phyloP scores from a whole-genome alignment of 2,329 filamentous ascomycete genomes.

The Arthrobotrys megalospora region DNA sequence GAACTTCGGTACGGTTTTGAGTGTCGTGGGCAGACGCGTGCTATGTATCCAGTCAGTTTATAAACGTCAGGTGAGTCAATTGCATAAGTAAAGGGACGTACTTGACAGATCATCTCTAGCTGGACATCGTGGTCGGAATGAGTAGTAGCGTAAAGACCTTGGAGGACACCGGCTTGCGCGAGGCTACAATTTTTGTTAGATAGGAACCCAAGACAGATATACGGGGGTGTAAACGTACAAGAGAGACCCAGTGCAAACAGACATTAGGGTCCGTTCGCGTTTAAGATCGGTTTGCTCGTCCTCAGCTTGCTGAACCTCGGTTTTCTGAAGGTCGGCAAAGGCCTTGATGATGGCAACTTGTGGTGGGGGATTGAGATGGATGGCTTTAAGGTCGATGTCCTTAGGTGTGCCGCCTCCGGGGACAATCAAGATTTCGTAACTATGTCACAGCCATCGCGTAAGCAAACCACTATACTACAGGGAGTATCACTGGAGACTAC shows the following conservation, averaged over 20 bases:
- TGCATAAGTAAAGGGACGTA: slow-evolving; percentile 67
- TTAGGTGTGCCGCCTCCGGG: slow-evolving; percentile 82
- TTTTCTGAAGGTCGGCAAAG: slow-evolving; percentile 76
- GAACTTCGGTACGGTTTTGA: slow-evolving; percentile 80
- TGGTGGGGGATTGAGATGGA: slow-evolving; percentile 65
- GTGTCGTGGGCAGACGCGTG: slow-evolving; percentile 41
- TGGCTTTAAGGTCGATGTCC: slow-evolving; percentile 67
- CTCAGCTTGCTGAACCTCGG: slow-evolving; percentile 15
- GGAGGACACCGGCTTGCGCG: slow-evolving; percentile 75
- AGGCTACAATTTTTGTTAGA: slow-evolving; percentile 33
- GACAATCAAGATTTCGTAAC: slow-evolving; percentile 85
- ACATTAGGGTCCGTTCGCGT: slow-evolving; percentile 85
- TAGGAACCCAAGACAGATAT: slow-evolving; percentile 64
- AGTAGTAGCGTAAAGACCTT: slow-evolving; percentile 84
- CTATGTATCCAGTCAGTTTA: slow-evolving; percentile 71
- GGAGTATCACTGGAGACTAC: slow-evolving; percentile 68
- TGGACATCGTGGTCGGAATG: slow-evolving; percentile 85
- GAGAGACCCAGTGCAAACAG: slow-evolving; percentile 83
- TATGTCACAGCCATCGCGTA: slow-evolving; percentile 64
- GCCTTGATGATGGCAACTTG: slow-evolving; percentile 81
- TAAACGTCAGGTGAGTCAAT: background rate
- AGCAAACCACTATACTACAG: background rate
- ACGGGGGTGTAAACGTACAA: slow-evolving; percentile 77
- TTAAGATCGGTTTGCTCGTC: slow-evolving; percentile 80
- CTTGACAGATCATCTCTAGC: slow-evolving; percentile 84